Evolutionary conservation across 2,329 filamentous ascomycete species (phyloP).

Genomic region (Sporothrix schenckii): DNA sequence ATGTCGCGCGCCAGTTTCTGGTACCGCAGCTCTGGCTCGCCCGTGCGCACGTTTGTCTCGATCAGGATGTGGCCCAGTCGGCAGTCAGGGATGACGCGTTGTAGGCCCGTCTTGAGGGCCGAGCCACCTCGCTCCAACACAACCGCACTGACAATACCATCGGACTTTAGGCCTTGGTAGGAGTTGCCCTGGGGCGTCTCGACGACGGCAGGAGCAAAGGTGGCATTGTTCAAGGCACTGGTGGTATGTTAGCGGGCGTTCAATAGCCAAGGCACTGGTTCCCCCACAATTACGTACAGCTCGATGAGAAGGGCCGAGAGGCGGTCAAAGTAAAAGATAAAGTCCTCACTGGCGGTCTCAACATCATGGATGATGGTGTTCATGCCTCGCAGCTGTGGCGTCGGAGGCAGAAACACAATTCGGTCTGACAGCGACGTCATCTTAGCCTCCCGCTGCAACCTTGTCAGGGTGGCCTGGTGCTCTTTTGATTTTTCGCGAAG

Average conservation of each 20-base stretch:
- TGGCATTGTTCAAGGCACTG: slow-evolving; percentile 75
- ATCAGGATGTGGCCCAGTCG: slow-evolving; percentile 86
- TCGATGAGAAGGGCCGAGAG: slow-evolving; percentile 84
- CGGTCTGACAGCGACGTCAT: slow-evolving; percentile 73
- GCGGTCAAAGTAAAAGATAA: slow-evolving; percentile 96
- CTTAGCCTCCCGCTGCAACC: slow-evolving; percentile 71
- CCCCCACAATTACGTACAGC: slow-evolving; percentile 50
- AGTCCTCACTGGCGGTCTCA: slow-evolving; percentile 79
- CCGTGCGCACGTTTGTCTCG: slow-evolving; percentile 80
- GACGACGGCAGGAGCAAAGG: slow-evolving; percentile 66
- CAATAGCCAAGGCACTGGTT: neutral
- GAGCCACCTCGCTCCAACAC: slow-evolving; percentile 87
- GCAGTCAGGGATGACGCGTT: slow-evolving; percentile 90
- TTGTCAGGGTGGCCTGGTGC: slow-evolving; percentile 77
- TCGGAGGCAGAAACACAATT: slow-evolving; percentile 73
- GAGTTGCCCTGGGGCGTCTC: slow-evolving; percentile 69
- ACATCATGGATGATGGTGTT: slow-evolving; percentile 87
- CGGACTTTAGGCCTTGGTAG: slow-evolving; percentile 72
- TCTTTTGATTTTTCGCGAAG: slow-evolving; percentile 81
- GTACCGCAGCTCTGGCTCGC: slow-evolving; percentile 92
- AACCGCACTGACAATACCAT: slow-evolving; percentile 80
- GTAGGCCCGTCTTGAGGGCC: slow-evolving; percentile 83
- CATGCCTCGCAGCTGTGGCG: slow-evolving; percentile 81
- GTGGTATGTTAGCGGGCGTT: neutral
- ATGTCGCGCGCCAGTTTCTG: slow-evolving; percentile 78